Evolutionary conservation across 805 yeast species (phyloP), one percentile per base, ranked within the genome.

Genomic region (Candida sphagnicola): DNA sequence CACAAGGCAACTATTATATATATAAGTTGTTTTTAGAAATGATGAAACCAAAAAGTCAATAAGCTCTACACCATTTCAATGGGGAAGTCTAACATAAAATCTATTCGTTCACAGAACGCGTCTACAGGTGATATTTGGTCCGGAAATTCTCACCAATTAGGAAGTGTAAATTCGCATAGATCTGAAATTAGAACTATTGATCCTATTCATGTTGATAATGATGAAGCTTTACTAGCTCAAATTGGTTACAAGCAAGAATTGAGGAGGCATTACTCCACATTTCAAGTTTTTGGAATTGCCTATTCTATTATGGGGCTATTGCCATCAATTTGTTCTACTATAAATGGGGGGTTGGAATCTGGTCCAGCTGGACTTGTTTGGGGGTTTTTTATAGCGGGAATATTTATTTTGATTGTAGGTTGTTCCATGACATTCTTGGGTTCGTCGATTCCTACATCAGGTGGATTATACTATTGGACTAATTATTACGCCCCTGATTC

Each of bases 241-340:
- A 75, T 83, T 38, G 90, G 90, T 6, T 82, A 83, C 56, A 79
- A 79, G 52, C 83, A 80, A 51, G 89, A 83, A 51, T 62, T 82
- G 37, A 67, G 67, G 34, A 73, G 90, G 55, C 70, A 71, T 28
- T 82, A 79, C 51, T 67, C 80, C 2, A 74, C 82, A 1, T 42
- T 78, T 31, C 84, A 80, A 55, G 80, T 80, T 15, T 82, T 82
- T 53, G 86, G 85, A 5, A 77, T 82, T 41, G 84, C 87, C 3
- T 82, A 80, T 51, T 73, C 81, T 14, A 80, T 82, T 53, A 82
- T 83, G 87, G 85, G 87, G 8, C 57, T 82, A 34, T 61, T 82
- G 29, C 85, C 85, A 0, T 74, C 82, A 10, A 77, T 81, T 36
- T 75, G 85, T 0, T 74, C 85, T 2, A 67, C 72, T 21, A 53